These are phyloP conservation scores for Fusarium incarnatum DNA, from an alignment of 2,329 filamentous ascomycete species.

Conservation along the genomic window DNA sequence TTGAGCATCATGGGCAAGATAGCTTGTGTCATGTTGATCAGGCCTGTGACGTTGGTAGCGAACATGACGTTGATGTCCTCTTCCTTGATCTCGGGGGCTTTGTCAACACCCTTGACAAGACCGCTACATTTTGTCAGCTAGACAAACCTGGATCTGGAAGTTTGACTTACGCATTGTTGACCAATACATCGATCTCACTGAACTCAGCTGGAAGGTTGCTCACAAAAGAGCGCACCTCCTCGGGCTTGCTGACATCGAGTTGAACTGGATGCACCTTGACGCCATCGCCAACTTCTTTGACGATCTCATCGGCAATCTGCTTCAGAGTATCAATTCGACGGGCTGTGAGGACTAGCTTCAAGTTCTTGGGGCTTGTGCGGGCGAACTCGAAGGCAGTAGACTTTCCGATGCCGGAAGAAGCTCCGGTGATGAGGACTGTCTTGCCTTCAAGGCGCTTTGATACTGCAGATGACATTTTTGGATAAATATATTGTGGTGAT, in stretches of 20 bases:
- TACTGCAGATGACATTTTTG: constrained; percentile 68
- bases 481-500: background rate
- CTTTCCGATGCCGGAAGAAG: constrained; percentile 89
- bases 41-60: constrained; percentile 89
- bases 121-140: constrained; percentile 64
- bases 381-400: constrained; percentile 90
- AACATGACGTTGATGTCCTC: constrained; percentile 91
- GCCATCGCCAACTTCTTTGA: constrained; percentile 78
- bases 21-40: constrained; percentile 97
- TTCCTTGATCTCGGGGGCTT: constrained; percentile 84
- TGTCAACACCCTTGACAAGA: constrained; percentile 87
- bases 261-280: constrained; percentile 85
- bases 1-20: constrained; percentile 83
- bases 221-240: constrained; percentile 80
- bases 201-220: constrained; percentile 81
- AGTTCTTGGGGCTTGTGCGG: constrained; percentile 78
- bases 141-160: rapidly evolving
- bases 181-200: constrained; percentile 83
- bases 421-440: constrained; percentile 91
- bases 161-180: constrained; percentile 88
- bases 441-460: constrained; percentile 90
- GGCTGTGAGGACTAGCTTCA: constrained; percentile 88
- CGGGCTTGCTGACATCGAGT: constrained; percentile 85
- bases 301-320: constrained; percentile 80
- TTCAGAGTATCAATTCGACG: constrained; percentile 82